These are phyloP conservation scores for Corymbia calophylla DNA, from an alignment of 441 rosid genomes.

Conservation along the genomic window DNA sequence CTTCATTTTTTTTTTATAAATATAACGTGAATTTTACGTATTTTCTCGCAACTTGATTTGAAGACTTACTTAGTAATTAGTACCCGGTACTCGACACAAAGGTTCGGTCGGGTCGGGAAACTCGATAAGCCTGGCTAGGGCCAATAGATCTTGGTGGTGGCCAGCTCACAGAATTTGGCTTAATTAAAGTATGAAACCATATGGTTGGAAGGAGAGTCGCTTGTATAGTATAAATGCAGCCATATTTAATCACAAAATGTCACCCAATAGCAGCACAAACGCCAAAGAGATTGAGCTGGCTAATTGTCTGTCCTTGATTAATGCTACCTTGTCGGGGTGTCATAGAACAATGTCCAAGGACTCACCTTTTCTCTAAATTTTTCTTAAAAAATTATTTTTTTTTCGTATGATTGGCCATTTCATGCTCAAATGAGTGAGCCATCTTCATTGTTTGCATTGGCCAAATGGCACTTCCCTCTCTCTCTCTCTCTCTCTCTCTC, in stretches of 20 bases:
- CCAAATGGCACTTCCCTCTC: not conserved
- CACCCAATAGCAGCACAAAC: conserved; percentile 3
- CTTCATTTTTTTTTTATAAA: not conserved
- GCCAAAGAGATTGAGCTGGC: conserved; percentile 34
- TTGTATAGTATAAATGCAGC: not conserved
- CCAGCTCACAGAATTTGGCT: not conserved
- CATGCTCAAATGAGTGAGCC: not conserved
- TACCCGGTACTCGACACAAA: not conserved
- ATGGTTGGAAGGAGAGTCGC: not conserved
- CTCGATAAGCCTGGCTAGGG: not conserved
- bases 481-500: no score
- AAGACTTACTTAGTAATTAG: not conserved
- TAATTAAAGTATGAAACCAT: not conserved
- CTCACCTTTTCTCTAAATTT: not conserved
- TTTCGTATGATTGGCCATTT: conserved; percentile 4
- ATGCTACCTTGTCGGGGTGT: conserved; percentile 23
- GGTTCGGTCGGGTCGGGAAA: not conserved
- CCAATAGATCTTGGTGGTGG: not conserved
- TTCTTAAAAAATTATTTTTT: not conserved
- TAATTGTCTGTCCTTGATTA: conserved; percentile 24
- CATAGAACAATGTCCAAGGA: conserved; percentile 3
- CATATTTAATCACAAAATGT: conserved; percentile 8
- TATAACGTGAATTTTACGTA: not conserved
- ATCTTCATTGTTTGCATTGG: not conserved
- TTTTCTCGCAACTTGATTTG: not conserved